Conservation (phyloP, 805 yeast genomes). For the Wickerhamomyces pijperi region DNA sequence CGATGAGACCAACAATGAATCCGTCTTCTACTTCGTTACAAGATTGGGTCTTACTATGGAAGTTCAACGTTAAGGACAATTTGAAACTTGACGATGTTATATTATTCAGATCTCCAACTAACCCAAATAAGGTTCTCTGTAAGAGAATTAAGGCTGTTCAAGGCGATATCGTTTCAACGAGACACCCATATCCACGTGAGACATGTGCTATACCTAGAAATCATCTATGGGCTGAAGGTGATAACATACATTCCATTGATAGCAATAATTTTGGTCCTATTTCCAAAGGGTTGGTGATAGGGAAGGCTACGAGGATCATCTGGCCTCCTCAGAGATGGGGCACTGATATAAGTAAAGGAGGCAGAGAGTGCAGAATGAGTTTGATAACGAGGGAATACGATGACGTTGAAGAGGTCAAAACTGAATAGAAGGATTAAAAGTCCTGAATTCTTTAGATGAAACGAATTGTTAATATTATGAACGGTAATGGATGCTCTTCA, state of each 20-base stretch:
- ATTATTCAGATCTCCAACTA: slow-evolving; percentile 66
- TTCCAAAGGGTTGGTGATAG: slow-evolving; percentile 68
- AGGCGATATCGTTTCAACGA: slow-evolving; percentile 57
- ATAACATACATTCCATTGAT: slow-evolving; percentile 74
- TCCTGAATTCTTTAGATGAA: too few species aligned
- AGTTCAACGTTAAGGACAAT: slow-evolving; percentile 40
- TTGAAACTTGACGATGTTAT: slow-evolving; percentile 60
- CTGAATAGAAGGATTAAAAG: too few species aligned
- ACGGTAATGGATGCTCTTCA: too few species aligned
- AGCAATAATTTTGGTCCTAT: slow-evolving; percentile 85
- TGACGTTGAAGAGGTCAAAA: neutral
- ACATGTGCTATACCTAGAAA: slow-evolving; percentile 57
- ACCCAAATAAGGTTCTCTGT: slow-evolving; percentile 66
- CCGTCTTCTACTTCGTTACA: slow-evolving; percentile 38
- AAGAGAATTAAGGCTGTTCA: slow-evolving; percentile 71
- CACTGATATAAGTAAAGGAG: slow-evolving; percentile 31
- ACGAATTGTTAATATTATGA: too few species aligned
- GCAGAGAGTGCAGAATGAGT: slow-evolving; percentile 35
- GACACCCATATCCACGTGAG: slow-evolving; percentile 56
- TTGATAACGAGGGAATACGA: neutral
- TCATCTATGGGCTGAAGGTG: slow-evolving; percentile 95
- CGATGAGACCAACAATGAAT: slow-evolving; percentile 86
- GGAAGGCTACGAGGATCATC: slow-evolving; percentile 56
- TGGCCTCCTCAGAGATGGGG: slow-evolving; percentile 62
- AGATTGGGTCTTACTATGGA: slow-evolving; percentile 63